Evolutionary conservation across 805 yeast species (phyloP), one percentile per base, ranked within the genome.

Genomic region (Candida maris): DNA sequence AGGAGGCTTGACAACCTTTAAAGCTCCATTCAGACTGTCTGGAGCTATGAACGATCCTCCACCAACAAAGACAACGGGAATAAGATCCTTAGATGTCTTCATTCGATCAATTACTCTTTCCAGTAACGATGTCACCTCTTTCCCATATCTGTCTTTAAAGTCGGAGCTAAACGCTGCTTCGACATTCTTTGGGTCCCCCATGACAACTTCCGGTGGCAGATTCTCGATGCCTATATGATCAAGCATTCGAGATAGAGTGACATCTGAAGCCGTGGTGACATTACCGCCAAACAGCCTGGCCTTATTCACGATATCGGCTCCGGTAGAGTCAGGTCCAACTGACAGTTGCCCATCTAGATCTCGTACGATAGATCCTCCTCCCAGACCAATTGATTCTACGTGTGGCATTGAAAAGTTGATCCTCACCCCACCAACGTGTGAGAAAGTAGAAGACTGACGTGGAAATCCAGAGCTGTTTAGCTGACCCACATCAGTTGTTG

Each of bases 331-430:
- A 1, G 76, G 75, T 3, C 75, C 75, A 26, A 70, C 56, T 8
- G 58, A 51, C 5, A 64, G 34, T 3, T 32, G 29, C 2, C 19
- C 39, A 3, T n/a, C 22, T 4, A 44, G 42, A n/a, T 35, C 48
- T 30, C 63, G 45, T 3, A 70, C 68, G 17, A 66, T 56, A 3
- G 75, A 70, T 3, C 75, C 75, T 38, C 75, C 75, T 30, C 76
- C 75, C 3, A 70, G 56, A 4, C 76, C 76, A 37, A 71, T 62
- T 40, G 65, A 59, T 38, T 67, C 68, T 4, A 68, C 70, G 20
- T 68, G 73, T 6, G 75, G 74, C 74, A 68, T 70, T 7, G 73
- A 61, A 37, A 67, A 68, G 48, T 67, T 70, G 61, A 67, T 68
- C 32, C 70, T 48, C 8, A 70, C 75, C 23, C 73, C 75, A 13